These are phyloP conservation scores for Beauveria caledonica DNA, from an alignment of 2,329 filamentous ascomycete species.

Conservation along the genomic window DNA sequence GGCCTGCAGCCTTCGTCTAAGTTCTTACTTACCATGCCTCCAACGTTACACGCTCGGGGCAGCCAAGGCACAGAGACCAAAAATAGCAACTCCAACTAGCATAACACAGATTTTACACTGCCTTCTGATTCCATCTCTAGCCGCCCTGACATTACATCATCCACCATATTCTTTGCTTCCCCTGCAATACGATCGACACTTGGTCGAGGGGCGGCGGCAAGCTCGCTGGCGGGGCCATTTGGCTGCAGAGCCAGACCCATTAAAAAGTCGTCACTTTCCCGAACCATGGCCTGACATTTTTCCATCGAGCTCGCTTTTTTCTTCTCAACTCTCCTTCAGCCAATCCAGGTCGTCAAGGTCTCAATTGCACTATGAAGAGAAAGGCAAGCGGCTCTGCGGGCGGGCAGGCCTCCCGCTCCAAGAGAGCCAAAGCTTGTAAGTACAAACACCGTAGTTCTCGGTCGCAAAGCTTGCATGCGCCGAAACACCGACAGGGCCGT, in stretches of 20 bases:
- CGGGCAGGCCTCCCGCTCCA: not conserved
- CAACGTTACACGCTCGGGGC: no score
- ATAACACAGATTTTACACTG: not conserved
- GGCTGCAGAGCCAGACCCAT: not conserved
- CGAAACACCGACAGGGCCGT: not conserved
- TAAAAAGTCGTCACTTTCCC: constrained; percentile 10
- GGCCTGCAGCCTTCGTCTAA: no score
- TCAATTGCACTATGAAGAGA: constrained; percentile 8
- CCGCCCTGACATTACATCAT: not conserved
- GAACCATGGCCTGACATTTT: constrained; percentile 9
- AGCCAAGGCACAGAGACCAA: not conserved
- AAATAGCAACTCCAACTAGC: not conserved
- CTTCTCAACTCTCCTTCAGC: not conserved
- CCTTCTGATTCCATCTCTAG: not conserved
- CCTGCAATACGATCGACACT: not conserved
- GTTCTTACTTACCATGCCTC: no score
- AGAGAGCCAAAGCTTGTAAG: constrained; percentile 4
- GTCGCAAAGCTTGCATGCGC: not conserved
- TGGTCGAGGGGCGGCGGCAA: not conserved
- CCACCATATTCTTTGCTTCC: not conserved
- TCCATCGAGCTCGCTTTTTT: not conserved
- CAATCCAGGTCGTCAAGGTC: not conserved
- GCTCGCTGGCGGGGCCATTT: not conserved
- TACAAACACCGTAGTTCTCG: not conserved
- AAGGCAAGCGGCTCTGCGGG: constrained; percentile 2